Conservation (phyloP, 371 early-diverging fungal genomes). For the Mortierella sp. region DNA sequence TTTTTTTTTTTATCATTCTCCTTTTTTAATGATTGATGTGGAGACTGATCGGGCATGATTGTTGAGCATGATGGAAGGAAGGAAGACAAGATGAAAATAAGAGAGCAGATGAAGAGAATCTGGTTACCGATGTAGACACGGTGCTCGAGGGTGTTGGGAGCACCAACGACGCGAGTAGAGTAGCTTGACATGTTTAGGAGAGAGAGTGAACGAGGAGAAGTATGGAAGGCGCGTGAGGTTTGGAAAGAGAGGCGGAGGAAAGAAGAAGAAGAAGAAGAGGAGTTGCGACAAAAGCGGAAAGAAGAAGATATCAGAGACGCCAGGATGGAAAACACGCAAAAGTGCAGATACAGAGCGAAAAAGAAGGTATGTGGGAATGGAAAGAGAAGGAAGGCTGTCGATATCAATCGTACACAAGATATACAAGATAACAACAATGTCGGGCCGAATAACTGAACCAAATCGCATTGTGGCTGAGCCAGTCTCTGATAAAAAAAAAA, state of each 20-base stretch:
- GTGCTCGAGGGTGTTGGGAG: conserved; percentile 90
- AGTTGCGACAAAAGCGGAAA: conserved; percentile 20
- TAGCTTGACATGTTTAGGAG: conserved; percentile 64
- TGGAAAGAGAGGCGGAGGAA: neutral
- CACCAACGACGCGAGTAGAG: conserved; percentile 81
- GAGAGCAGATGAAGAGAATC: neutral
- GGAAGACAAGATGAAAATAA: neutral
- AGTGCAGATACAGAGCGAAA: neutral
- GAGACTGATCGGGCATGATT: neutral
- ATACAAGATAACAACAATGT: neutral
- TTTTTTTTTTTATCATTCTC: neutral
- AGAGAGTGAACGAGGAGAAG: conserved; percentile 9
- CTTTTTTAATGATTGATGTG: neutral
- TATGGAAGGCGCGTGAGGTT: conserved; percentile 3
- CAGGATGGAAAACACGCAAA: conserved; percentile 24
- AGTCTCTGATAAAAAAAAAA: too few species aligned
- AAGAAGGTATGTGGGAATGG: neutral
- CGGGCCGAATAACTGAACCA: too few species aligned
- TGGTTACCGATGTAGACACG: conserved; percentile 85
- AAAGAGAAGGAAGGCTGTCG: too few species aligned
- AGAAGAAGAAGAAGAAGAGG: conserved; percentile 12
- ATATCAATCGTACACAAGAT: neutral
- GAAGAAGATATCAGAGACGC: conserved; percentile 35
- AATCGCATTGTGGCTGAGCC: too few species aligned
- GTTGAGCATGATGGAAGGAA: neutral